Evolutionary conservation across 2,329 filamentous ascomycete genomes (phyloP), one percentile per base, ranked within the genome.

Genomic region (Arthrobotrys pseudoclavata): DNA sequence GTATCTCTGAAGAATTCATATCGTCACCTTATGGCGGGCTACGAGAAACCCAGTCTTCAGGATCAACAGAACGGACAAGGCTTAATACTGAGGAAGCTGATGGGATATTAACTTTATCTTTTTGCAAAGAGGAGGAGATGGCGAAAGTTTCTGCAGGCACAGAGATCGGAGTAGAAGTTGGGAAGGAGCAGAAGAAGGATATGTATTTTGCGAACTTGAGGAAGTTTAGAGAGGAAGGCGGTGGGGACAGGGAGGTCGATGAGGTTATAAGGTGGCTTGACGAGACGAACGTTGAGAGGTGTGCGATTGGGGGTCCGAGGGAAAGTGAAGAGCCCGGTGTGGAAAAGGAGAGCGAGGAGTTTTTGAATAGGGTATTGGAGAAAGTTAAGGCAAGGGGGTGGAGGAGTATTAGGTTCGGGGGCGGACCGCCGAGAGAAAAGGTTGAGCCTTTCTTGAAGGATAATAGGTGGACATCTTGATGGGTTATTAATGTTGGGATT

Each of bases 121-220:
- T 68, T 29, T 76, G 72, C 34, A 52, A 67, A 0, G 60, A 70
- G 26, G 50, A 60, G 24, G 66, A 69, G 1, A 48, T 76, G 42
- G 10, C n/a, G n/a, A 15, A 1, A 12, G 42, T 76, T 20, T 76
- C 72, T 0, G 55, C 26, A 10, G 72, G 72, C 12, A 76, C 72
- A 15, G 60, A 70, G 50, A 37, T 76, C 45, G 72, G 72, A 1
- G 20, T 70, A 3, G 52, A 22, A 5, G 60, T 66, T 12, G 72
- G 66, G 15, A 57, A 22, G 50, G 66, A 55, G 5, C 31, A 57
- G 22, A 31, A 42, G 40, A 76, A 70, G 42, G 47, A 63, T 34
- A 60, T 76, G 60, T 64, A 60, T 52, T 76, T 76, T 76, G 72
- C 62, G 37, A 62, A 76, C 66, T 62, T 76, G 60, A 53, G 66